A percentile compares a stretch with the other conserved stretches of the same genome.
These are phyloP conservation scores for Lactarius sanguifluus DNA, from an alignment of 768 basidiomycete species.

Conservation along the genomic window DNA sequence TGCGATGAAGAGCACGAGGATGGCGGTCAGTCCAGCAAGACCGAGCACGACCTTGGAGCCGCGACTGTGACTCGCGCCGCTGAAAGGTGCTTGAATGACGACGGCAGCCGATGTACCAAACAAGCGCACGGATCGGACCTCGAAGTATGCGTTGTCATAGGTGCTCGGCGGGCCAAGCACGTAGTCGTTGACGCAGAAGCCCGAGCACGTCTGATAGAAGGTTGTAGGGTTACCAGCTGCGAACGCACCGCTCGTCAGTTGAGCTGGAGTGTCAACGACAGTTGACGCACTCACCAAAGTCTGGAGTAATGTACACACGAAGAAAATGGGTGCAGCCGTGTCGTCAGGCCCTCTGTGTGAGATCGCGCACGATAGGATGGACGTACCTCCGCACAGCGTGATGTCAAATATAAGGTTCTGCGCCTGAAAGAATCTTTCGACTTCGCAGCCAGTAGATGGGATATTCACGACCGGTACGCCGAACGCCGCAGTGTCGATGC, in stretches of 20 bases:
- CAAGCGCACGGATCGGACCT: constrained; percentile 42
- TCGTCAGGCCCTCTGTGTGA: constrained; percentile 24
- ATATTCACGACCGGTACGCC: constrained; percentile 73
- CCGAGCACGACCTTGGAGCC: neutral
- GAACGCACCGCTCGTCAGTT: constrained; percentile 3
- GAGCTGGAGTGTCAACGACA: constrained; percentile 11
- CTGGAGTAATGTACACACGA: neutral
- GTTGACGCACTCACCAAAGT: constrained; percentile 16
- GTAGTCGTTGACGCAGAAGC: constrained; percentile 35
- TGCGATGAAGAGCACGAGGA: constrained; percentile 7
- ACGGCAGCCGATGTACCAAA: constrained; percentile 25
- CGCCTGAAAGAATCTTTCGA: constrained; percentile 53
- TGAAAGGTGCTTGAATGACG: neutral
- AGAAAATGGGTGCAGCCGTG: neutral
- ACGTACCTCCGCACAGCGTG: constrained; percentile 63
- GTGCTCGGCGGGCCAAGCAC: constrained; percentile 37
- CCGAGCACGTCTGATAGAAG: constrained; percentile 23
- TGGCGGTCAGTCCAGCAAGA: neutral
- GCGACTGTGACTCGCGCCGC: neutral
- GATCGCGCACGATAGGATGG: neutral
- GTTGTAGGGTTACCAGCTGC: constrained; percentile 16
- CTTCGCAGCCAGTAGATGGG: constrained; percentile 55
- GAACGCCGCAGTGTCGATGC: constrained; percentile 54
- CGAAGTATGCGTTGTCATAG: constrained; percentile 43
- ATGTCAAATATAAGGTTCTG: constrained; percentile 75